Conservation (phyloP, 352 stramenopile genomes). For the Phytopythium ostracodes region DNA sequence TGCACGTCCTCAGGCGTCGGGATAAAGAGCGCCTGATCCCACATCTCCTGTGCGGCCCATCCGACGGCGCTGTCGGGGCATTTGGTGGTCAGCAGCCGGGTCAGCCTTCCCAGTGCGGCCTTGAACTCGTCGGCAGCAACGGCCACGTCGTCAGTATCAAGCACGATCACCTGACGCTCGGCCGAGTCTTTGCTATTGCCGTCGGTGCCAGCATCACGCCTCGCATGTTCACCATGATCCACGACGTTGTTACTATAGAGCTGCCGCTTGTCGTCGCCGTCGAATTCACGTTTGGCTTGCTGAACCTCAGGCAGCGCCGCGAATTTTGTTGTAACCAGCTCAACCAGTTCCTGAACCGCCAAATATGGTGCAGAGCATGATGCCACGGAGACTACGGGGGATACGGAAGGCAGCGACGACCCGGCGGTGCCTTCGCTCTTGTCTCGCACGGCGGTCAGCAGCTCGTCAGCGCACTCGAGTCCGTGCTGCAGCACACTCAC, state of each 20-base stretch:
- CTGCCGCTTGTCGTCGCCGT: not conserved
- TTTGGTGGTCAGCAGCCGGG: constrained; percentile 27
- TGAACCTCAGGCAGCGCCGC: constrained; percentile 12
- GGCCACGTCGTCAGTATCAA: constrained; percentile 19
- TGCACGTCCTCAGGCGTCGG: constrained; percentile 43
- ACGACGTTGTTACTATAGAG: not conserved
- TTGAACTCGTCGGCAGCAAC: constrained; percentile 30
- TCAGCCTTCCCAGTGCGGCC: constrained; percentile 21
- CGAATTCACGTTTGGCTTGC: constrained; percentile 1
- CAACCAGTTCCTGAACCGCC: constrained; percentile 19
- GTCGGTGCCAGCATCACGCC: not conserved
- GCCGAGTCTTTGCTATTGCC: not conserved
- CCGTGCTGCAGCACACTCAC: constrained; percentile 25
- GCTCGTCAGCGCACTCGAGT: constrained; percentile 31
- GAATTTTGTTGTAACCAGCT: constrained; percentile 26
- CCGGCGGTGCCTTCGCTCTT: not conserved
- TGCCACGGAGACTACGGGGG: not conserved
- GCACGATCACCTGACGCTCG: constrained; percentile 19
- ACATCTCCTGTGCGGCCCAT: constrained; percentile 45
- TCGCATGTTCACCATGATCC: not conserved
- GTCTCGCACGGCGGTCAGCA: constrained; percentile 5
- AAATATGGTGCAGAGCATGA: not conserved
- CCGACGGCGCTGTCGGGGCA: constrained; percentile 43
- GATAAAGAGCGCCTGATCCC: constrained; percentile 61
- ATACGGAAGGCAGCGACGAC: not conserved